Base-by-base conservation (phyloP, 805 yeast species). In the Wickerhamomyces mucosus region DNA sequence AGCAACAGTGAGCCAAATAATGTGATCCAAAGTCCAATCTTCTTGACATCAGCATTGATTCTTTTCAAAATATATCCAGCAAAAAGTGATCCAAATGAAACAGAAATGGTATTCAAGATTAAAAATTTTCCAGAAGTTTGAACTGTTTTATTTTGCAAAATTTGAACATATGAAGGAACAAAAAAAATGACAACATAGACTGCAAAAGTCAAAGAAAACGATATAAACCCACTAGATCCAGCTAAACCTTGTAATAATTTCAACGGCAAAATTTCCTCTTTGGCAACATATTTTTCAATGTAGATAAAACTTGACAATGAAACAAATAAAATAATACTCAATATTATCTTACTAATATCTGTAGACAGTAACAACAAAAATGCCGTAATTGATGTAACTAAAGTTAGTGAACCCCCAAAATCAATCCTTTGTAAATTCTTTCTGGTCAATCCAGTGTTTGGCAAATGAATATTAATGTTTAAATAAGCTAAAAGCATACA, bases 181-280 rank as follows among this genome's bases (percentile, higher is more conserved):
- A 24, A 21, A 9, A 27, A 32, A n/a, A 32, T 17, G 21, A 28
- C 4, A 4, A 21, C 19, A 14, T 27, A 32, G 11, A 28, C 10
- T 1, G 24, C 18, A 18, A 31, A 30, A 5, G 26, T 15, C n/a
- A 27, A 29, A 4, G 28, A 12, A 7, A 33, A 26, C 22, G 34
- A 25, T 8, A 32, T 16, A 2, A 58, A 37, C 0, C 62, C 59
- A 3, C 60, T 46, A 3, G 57, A 26, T 17, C 64, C 53, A 11
- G 61, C 33, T 3, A 51, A 27, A 12, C 67, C 67, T 29, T 51
- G 45, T 34, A 62, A 54, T 4, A 60, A 51, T 18, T 39, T 37
- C 4, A 55, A 42, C 6, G 67, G 67, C 13, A 62, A 46, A 17
- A 63, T 50, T 29, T 51, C 58, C 20, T 60, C 64, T 5, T 33